Percentiles rank a stretch among this genome's conserved stretches.
These are phyloP conservation scores for Ceratocystis lukuohia DNA, from an alignment of 2,329 filamentous ascomycete species.

Conservation along the genomic window DNA sequence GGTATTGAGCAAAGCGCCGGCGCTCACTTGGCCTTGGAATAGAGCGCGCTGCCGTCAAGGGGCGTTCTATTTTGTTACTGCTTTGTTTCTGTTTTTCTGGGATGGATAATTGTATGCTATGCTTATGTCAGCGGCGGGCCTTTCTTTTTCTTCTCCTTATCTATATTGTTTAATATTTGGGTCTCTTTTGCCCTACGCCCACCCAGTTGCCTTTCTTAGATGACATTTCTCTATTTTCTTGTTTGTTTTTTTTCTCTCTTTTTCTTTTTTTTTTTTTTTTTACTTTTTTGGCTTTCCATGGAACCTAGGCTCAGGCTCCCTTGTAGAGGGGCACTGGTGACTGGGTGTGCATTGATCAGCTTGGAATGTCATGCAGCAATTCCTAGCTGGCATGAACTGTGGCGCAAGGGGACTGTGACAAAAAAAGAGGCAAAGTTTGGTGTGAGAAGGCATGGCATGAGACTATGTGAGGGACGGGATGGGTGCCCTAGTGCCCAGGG, in stretches of 20 bases:
- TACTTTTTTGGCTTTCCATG: too few relatives aligned
- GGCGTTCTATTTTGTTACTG: not conserved
- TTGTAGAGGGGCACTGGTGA: not conserved
- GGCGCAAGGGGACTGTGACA: constrained; percentile 1
- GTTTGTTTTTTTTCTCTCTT: not conserved
- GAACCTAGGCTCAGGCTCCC: not conserved
- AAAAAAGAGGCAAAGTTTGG: not conserved
- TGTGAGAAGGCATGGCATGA: not conserved
- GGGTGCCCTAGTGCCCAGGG: not conserved
- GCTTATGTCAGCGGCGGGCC: constrained; percentile 3
- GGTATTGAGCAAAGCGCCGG: constrained; percentile 8
- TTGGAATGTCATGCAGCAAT: not conserved
- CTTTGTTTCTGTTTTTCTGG: not conserved
- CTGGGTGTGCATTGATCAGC: not conserved
- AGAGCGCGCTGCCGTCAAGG: too few relatives aligned
- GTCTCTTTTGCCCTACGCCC: not conserved
- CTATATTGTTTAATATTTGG: not conserved
- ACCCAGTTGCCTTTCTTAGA: not conserved
- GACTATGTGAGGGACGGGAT: not conserved
- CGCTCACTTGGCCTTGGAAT: not conserved
- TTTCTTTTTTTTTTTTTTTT: not conserved
- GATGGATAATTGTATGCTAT: constrained; percentile 6
- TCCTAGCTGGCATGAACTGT: constrained; percentile 6
- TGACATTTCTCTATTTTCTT: not conserved
- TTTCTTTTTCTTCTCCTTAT: not conserved